Conservation (phyloP, 2,329 filamentous ascomycete genomes). For the Leptographium galeiforme region DNA sequence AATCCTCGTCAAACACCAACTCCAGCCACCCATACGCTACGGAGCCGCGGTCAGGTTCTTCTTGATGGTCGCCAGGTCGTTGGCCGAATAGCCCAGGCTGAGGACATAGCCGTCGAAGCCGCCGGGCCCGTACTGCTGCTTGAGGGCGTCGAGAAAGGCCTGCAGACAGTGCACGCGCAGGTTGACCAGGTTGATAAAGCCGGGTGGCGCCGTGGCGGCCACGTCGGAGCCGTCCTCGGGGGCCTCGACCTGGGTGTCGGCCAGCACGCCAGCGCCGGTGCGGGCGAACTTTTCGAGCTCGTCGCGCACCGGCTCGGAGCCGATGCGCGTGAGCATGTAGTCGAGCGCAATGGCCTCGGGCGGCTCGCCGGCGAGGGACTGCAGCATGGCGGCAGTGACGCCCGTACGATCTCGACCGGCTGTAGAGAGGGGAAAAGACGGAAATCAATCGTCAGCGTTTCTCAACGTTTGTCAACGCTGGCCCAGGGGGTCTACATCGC, state of each 20-base stretch:
- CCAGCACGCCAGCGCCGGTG: slow-evolving; percentile 19
- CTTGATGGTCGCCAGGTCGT: slow-evolving; percentile 33
- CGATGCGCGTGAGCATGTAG: slow-evolving; percentile 41
- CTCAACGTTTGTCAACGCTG: too few relatives aligned
- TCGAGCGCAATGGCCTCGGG: slow-evolving; percentile 30
- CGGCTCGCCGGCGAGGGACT: slow-evolving; percentile 33
- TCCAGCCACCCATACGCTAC: not conserved
- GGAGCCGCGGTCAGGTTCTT: slow-evolving; percentile 22
- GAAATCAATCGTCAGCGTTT: not conserved
- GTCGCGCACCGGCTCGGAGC: slow-evolving; percentile 35
- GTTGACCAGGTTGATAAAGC: slow-evolving; percentile 34
- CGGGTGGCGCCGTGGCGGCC: slow-evolving; percentile 23
- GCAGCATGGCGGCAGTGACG: slow-evolving; percentile 34
- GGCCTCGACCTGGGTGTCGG: not conserved
- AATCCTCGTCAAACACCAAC: too few relatives aligned
- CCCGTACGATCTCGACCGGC: slow-evolving; percentile 43
- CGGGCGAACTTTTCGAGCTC: slow-evolving; percentile 30
- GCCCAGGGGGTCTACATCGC: too few relatives aligned
- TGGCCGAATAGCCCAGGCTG: slow-evolving; percentile 29
- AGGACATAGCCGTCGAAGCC: slow-evolving; percentile 36
- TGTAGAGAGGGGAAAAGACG: slow-evolving; percentile 11
- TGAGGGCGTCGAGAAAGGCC: slow-evolving; percentile 29
- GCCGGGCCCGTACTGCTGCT: slow-evolving; percentile 24
- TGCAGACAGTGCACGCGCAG: slow-evolving; percentile 30
- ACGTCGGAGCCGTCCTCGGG: not conserved